Conservation (phyloP, 1,139 yeast genomes). For the Protomyces lactucae-debilis region DNA sequence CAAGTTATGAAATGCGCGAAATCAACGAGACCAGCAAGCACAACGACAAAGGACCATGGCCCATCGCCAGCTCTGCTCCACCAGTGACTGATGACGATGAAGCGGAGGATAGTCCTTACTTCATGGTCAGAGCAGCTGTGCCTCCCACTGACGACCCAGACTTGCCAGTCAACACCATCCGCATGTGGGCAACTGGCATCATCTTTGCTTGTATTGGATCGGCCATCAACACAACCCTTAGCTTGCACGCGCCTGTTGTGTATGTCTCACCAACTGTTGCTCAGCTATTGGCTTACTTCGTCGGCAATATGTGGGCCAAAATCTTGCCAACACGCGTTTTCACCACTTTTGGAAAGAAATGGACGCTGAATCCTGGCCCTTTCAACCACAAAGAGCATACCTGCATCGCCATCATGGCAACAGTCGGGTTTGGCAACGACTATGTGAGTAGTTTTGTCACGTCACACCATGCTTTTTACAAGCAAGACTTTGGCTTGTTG, state of each 20-base stretch:
- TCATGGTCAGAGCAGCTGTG: slow-evolving; percentile 67
- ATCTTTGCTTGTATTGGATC: slow-evolving; percentile 56
- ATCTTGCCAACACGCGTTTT: slow-evolving; percentile 50
- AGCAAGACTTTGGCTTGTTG: slow-evolving; percentile 49
- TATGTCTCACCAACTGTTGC: slow-evolving; percentile 54
- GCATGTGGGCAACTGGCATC: slow-evolving; percentile 30
- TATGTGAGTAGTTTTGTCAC: slow-evolving; percentile 57
- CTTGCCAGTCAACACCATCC: slow-evolving; percentile 52
- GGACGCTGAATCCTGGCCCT: slow-evolving; percentile 54
- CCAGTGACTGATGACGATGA: too few relatives aligned
- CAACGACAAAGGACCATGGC: too few relatives aligned
- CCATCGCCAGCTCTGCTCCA: too few relatives aligned
- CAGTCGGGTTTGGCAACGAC: slow-evolving; percentile 55
- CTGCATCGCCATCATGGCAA: slow-evolving; percentile 60
- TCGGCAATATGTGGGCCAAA: slow-evolving; percentile 45
- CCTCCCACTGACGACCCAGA: slow-evolving; percentile 56
- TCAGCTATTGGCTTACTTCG: slow-evolving; percentile 44
- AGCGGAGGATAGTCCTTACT: slow-evolving; percentile 50
- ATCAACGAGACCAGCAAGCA: too few relatives aligned
- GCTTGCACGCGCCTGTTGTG: slow-evolving; percentile 54
- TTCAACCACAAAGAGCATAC: slow-evolving; percentile 66
- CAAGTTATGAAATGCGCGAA: too few relatives aligned
- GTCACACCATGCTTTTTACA: slow-evolving; percentile 51
- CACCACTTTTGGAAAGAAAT: slow-evolving; percentile 42
- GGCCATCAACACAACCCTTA: slow-evolving; percentile 56